phyloP scores from a whole-genome alignment of 2,329 filamentous ascomycete species.

The Aspergillus niger region DNA sequence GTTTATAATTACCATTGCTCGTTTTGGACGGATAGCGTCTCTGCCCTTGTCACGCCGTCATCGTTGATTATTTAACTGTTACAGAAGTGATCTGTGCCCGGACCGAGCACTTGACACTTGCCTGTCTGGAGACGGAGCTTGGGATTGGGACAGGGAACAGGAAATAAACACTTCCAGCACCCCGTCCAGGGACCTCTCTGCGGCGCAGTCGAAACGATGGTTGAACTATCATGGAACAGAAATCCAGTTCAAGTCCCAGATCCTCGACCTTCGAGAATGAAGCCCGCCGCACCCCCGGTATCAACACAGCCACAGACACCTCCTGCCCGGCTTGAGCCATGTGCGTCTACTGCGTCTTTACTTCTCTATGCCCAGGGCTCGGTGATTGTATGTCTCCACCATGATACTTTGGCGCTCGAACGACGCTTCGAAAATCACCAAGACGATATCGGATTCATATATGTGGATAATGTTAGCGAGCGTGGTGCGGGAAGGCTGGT shows the following conservation, averaged over 20 bases:
- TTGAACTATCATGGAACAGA: conserved; percentile 60
- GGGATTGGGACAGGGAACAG: background rate
- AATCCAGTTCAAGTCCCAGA: conserved; percentile 56
- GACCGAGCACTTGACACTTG: background rate
- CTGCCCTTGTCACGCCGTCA: background rate
- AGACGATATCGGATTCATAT: conserved; percentile 79
- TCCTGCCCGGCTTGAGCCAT: conserved; percentile 71
- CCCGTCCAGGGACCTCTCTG: background rate
- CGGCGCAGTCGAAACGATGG: conserved; percentile 49
- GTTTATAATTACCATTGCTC: background rate
- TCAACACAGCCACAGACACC: conserved; percentile 26
- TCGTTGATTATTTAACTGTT: background rate
- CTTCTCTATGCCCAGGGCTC: conserved; percentile 85
- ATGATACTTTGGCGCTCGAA: conserved; percentile 89
- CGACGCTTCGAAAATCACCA: conserved; percentile 80
- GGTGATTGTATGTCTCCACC: conserved; percentile 81
- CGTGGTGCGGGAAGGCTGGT: conserved; percentile 80
- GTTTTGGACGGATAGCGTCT: background rate
- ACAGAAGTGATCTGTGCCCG: background rate
- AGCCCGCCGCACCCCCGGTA: conserved; percentile 44
- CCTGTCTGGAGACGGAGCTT: background rate
- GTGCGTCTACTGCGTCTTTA: conserved; percentile 85
- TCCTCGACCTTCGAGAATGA: conserved; percentile 58
- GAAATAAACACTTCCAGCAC: background rate
- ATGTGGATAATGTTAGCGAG: conserved; percentile 90